These are phyloP conservation scores for Boeremia exigua DNA, from an alignment of 2,329 filamentous ascomycete genomes.

Conservation along the genomic window DNA sequence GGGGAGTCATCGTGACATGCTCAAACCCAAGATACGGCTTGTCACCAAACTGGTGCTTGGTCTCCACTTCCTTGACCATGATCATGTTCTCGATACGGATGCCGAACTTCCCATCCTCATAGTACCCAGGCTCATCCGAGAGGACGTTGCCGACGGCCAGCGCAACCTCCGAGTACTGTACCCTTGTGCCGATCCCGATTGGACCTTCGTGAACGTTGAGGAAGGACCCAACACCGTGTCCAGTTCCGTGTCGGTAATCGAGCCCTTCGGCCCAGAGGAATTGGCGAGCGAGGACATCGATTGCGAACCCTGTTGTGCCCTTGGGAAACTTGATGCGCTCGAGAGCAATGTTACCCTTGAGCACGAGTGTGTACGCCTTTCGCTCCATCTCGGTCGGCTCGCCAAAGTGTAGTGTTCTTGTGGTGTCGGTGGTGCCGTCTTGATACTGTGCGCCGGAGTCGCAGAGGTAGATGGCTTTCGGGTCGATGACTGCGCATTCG, in stretches of 20 bases:
- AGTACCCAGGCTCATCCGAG: constrained; percentile 95
- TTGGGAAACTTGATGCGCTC: constrained; percentile 91
- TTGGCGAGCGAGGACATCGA: constrained; percentile 88
- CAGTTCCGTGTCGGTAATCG: constrained; percentile 95
- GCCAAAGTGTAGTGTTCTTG: constrained; percentile 90
- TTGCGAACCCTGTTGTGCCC: constrained; percentile 89
- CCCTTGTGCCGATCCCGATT: constrained; percentile 90
- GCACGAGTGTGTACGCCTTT: constrained; percentile 88
- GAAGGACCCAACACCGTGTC: constrained; percentile 93
- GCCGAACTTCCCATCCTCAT: constrained; percentile 93
- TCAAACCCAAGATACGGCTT: constrained; percentile 96
- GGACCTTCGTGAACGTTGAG: constrained; percentile 97
- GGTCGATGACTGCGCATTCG: constrained; percentile 82
- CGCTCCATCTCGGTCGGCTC: constrained; percentile 81
- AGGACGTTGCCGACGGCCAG: constrained; percentile 92
- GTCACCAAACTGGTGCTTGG: constrained; percentile 86
- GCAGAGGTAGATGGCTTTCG: constrained; percentile 86
- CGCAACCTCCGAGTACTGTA: constrained; percentile 89
- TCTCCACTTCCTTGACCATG: constrained; percentile 87
- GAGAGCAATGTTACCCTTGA: constrained; percentile 92
- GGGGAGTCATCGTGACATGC: constrained; percentile 95
- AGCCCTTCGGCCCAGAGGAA: constrained; percentile 91
- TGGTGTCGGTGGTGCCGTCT: constrained; percentile 96
- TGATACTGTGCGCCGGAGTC: constrained; percentile 97
- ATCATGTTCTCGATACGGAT: constrained; percentile 97